Base-by-base conservation (phyloP, 306 rosid genomes). In the Rubus parviflorus region DNA sequence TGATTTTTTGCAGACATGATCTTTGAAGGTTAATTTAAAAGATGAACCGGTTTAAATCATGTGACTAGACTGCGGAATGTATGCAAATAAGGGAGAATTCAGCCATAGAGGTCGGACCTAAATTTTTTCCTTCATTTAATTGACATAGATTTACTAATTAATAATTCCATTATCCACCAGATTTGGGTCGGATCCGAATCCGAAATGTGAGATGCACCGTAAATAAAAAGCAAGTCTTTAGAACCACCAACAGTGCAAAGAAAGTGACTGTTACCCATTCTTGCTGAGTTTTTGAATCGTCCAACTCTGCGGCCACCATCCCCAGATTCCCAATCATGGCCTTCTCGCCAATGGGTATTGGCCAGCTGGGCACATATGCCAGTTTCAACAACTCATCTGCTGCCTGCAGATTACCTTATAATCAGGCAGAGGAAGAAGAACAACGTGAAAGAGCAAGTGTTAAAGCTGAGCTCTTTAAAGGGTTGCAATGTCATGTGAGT, bases 401-500 rank as follows among this genome's bases (percentile, higher is more conserved):
- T 74, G 19, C 43, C 77, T 7, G 61, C 41, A 37, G 45, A 75
- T 2, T 38, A 35, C 17, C 35, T 40, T 70, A 7, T 46, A 6
- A 19, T 41, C 37, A 19, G 9, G 22, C 12, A 48, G 79, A 19
- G 14, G 48, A 46, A 35, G 49, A 46, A 75, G 78, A 19, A 25
- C 30, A 45, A 25, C 37, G 41, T 4, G 58, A 25, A 17, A 46
- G 3, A 54, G 16, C 8, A 53, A 41, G 2, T 6, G 20, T 11
- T 6, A 6, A 41, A 76, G 74, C 74, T 20, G 20, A 40, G n/a
- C 45, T 52, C 5, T 66, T 7, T 35, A 16, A 38, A 16, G 57
- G 74, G 22, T 47, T 17, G 35, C 69, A 6, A 67, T 67, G 73
- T 41, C 80, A 53, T 25, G 80, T 76, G 67, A 76, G 73, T 76